A percentile compares a stretch with the other conserved stretches of the same genome.
These are phyloP conservation scores for Wickerhamiella cacticola DNA, from an alignment of 805 yeast genomes.

Conservation along the genomic window DNA sequence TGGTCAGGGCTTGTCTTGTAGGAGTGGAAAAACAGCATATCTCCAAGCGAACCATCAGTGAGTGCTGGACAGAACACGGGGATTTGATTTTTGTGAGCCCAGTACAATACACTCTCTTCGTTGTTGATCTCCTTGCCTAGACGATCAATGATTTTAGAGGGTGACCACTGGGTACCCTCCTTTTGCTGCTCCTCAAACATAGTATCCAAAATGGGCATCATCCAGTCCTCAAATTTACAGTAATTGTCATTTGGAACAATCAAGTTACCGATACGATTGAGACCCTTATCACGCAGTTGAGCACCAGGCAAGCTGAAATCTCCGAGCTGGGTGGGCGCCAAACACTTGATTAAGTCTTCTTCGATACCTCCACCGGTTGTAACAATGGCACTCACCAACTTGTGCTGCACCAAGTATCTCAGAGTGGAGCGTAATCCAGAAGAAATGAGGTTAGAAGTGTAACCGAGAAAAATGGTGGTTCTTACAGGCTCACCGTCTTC, in stretches of 20 bases:
- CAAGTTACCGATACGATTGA: slow-evolving; percentile 95
- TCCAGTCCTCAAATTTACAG: slow-evolving; percentile 97
- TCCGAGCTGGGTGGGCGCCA: slow-evolving; percentile 94
- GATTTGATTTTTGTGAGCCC: slow-evolving; percentile 95
- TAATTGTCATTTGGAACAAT: slow-evolving; percentile 96
- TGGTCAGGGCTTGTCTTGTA: slow-evolving; percentile 88
- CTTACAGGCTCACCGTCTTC: slow-evolving; percentile 48
- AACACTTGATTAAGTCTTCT: slow-evolving; percentile 90
- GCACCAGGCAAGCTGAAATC: slow-evolving; percentile 77
- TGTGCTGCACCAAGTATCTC: slow-evolving; percentile 80
- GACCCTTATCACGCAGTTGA: slow-evolving; percentile 79
- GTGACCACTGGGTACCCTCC: slow-evolving; percentile 66
- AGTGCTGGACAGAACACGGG: slow-evolving; percentile 96
- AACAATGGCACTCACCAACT: slow-evolving; percentile 88
- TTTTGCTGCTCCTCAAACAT: slow-evolving; percentile 79
- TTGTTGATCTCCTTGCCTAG: slow-evolving; percentile 91
- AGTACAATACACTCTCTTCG: slow-evolving; percentile 84
- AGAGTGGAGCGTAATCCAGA: slow-evolving; percentile 89
- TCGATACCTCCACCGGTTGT: slow-evolving; percentile 98
- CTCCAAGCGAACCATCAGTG: slow-evolving; percentile 98
- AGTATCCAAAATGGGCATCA: slow-evolving; percentile 80
- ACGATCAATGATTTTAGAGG: slow-evolving; percentile 82
- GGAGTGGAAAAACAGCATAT: slow-evolving; percentile 97
- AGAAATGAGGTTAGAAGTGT: slow-evolving; percentile 89
- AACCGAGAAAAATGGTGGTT: slow-evolving; percentile 89